phyloP scores from a whole-genome alignment of 2,329 filamentous ascomycete genomes.

The Phialocephala sp. region DNA sequence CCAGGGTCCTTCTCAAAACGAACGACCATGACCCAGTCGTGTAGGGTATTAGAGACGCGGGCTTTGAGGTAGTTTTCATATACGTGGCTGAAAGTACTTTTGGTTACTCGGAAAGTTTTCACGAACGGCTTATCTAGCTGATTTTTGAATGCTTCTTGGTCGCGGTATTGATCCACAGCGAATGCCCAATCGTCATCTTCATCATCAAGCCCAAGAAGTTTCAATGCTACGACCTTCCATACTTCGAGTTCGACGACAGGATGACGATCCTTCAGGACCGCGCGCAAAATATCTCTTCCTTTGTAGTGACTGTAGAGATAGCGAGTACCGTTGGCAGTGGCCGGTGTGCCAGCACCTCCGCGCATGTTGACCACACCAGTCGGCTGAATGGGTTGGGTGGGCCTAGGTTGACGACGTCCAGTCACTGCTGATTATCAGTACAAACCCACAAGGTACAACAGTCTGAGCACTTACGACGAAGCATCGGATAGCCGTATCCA shows the following conservation, averaged over 20 bases:
- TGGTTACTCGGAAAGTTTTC: background rate
- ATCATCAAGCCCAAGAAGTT: constrained; percentile 13
- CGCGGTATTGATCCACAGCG: constrained; percentile 26
- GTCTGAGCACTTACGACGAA: constrained; percentile 35
- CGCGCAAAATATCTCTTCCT: background rate
- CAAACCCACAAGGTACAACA: constrained; percentile 36
- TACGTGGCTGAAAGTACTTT: background rate
- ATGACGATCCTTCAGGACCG: background rate
- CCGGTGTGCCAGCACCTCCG: constrained; percentile 24
- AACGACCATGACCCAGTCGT: constrained; percentile 17
- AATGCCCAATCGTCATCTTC: constrained; percentile 15
- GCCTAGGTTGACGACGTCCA: background rate
- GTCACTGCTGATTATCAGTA: constrained; percentile 21
- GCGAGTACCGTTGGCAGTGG: too few relatives aligned
- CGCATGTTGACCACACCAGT: constrained; percentile 16
- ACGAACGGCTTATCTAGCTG: background rate
- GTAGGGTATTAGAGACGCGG: constrained; percentile 10
- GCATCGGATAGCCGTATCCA: constrained; percentile 35
- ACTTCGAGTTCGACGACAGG: background rate
- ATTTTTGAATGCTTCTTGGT: constrained; percentile 10
- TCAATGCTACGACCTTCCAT: constrained; percentile 10
- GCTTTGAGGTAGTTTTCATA: constrained; percentile 12
- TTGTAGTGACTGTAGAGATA: constrained; percentile 19
- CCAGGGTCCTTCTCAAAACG: background rate
- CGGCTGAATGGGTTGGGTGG: constrained; percentile 1